Conservation (phyloP, 23 red algal species). For the Cyanidium caldarium region DNA sequence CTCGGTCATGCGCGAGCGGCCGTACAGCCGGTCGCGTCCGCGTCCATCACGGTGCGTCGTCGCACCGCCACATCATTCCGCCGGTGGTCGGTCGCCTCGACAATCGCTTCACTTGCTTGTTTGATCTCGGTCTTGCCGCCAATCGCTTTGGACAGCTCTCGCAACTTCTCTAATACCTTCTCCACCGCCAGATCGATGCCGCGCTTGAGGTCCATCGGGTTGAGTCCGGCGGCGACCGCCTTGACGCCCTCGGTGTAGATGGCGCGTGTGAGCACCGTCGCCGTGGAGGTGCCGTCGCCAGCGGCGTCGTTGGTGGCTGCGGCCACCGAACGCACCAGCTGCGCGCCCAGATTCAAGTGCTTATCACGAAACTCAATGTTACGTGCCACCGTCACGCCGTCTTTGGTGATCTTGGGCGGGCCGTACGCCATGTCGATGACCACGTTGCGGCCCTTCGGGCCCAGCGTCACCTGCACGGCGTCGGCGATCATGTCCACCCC, state of each 20-base stretch:
- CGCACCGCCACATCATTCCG: too few relatives aligned
- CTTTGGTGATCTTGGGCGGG: slow-evolving; percentile 96
- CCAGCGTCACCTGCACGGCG: slow-evolving; percentile 75
- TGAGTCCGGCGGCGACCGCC: slow-evolving; percentile 94
- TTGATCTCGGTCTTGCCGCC: slow-evolving; percentile 78
- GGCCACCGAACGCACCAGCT: slow-evolving; percentile 78
- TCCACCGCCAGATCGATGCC: slow-evolving; percentile 87
- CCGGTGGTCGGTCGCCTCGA: too few relatives aligned
- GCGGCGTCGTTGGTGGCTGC: slow-evolving; percentile 90
- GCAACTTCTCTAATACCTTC: slow-evolving; percentile 48
- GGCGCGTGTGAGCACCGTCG: slow-evolving; percentile 81
- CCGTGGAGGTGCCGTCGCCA: slow-evolving; percentile 95
- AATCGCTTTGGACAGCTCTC: slow-evolving; percentile 56
- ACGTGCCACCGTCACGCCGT: slow-evolving; percentile 90
- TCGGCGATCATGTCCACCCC: slow-evolving; percentile 90
- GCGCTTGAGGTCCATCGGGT: slow-evolving; percentile 96
- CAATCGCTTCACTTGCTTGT: slow-evolving; percentile 43
- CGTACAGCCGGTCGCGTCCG: not conserved
- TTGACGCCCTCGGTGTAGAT: slow-evolving; percentile 96
- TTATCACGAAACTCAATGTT: slow-evolving; percentile 95
- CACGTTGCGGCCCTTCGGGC: slow-evolving; percentile 85
- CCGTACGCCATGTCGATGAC: slow-evolving; percentile 90
- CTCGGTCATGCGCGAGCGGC: not conserved
- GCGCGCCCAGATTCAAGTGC: slow-evolving; percentile 81
- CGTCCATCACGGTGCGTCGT: not conserved